Percentiles rank a stretch among this genome's conserved stretches.
Evolutionary conservation across 805 yeast genomes (phyloP).

Genomic region (Cephaloascus albidus): DNA sequence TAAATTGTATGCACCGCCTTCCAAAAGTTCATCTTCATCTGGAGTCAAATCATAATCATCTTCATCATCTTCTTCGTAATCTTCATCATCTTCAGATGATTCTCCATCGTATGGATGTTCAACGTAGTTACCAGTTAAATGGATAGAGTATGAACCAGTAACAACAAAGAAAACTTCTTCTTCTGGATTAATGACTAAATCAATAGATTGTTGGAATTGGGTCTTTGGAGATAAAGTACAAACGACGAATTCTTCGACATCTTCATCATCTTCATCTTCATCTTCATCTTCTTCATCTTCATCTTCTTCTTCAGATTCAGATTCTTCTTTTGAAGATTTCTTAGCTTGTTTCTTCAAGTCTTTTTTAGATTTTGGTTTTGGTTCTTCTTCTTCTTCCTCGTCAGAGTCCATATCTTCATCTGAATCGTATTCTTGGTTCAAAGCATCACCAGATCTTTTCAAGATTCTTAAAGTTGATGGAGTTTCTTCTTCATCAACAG

Average conservation of each 20-base stretch:
- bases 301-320: constrained; percentile 14
- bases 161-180: constrained; percentile 93
- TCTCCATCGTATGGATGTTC: constrained; percentile 88
- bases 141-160: constrained; percentile 91
- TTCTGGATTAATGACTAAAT: constrained; percentile 82
- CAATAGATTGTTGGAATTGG: constrained; percentile 84
- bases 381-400: constrained; percentile 32
- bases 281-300: constrained; percentile 30
- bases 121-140: constrained; percentile 89
- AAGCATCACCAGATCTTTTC: constrained; percentile 46
- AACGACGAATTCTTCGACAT: constrained; percentile 73
- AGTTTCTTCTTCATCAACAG: constrained; percentile 68
- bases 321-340: constrained; percentile 3
- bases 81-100: constrained; percentile 38
- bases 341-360: constrained; percentile 8
- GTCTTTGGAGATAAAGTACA: constrained; percentile 85
- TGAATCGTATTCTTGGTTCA: constrained; percentile 34
- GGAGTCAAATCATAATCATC: constrained; percentile 65
- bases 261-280: constrained; percentile 59
- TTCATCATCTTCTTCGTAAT: constrained; percentile 23
- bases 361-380: constrained; percentile 18
- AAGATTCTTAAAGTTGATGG: constrained; percentile 89
- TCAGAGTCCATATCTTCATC: constrained; percentile 33
- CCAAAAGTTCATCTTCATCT: constrained; percentile 63
- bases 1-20: constrained; percentile 43